Base-by-base conservation (phyloP, 331 rosid genomes). In the Arachis monticola region DNA sequence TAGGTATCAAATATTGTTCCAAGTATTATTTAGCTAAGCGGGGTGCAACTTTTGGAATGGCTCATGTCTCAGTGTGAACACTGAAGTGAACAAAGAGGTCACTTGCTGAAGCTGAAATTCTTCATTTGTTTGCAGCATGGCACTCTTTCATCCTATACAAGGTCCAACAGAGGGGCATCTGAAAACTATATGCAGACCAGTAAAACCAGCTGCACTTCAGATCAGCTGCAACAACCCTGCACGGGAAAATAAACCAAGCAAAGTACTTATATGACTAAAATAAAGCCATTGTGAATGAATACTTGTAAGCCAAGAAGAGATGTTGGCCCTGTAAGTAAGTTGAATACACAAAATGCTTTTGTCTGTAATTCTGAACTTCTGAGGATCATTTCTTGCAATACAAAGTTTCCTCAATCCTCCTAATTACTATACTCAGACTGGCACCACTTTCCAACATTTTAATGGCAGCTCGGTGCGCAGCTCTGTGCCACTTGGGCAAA, bases 401-500 rank as follows among this genome's bases (percentile, higher is more conserved):
- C 75, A 94, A 77, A 44, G 90, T 88, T 75, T 94, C 92, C 85
- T 94, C 99, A 1, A 94, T 90, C 55, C 86, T 90, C 82, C 92
- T 87, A 72, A 92, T 92, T 59, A 90, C 95, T 78, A 74, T 75
- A 60, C 97, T 85, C 38, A 90, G 84, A 79, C 88, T 85, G 78
- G 85, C 78, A 67, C 97, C 89, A 35, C 82, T 86, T 86, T 92
- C 96, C 86, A 94, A 73, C 58, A 92, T 97, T 86, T 87, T 88
- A 72, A 94, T 83, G 10, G 87, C 97, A 75, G 92, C 96, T 80
- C 88, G 88, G 84, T 90, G 95, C 3, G 96, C 93, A 10, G 74
- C 77, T 82, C 17, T 90, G 79, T 94, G 92, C 99, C 93, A 92
- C 83, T 92, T 94, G 78, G 92, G 93, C 80, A 94, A 87, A 88